Base-by-base conservation (phyloP, 768 basidiomycete species). In the Suillus discolor region DNA sequence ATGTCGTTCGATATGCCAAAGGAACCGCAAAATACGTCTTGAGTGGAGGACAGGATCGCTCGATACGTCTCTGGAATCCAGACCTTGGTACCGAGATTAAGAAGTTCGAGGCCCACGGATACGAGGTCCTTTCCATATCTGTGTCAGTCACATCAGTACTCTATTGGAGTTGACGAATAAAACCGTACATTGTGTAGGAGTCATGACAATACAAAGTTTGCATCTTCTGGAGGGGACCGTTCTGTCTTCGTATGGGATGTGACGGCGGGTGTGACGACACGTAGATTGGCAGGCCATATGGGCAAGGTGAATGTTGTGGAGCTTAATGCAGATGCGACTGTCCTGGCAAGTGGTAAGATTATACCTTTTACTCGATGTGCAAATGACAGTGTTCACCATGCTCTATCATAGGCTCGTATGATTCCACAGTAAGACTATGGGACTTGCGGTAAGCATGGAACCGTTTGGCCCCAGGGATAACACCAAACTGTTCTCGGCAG, bases 181-280 rank as follows among this genome's bases (percentile, higher is more conserved):
- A 11, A 57, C 45, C 16, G 39, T 18, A 34, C 57, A 28, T 31
- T 49, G 23, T 62, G 20, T 69, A 97, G 93, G 47, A 86, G 94
- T 51, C 89, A 94, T 69, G 97, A 99, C 78, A 99, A 99, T 79
- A 89, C 91, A 36, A 91, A 91, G 72, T 96, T 99, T 71, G 96
- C 91, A 16, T 96, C 94, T 4, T 93, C 91, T 28, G 97, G 97
- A 39, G 97, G 97, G 7, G 97, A 99, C 77, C 88, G 94, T 68
- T 89, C 90, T 61, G 89, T 97, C 1, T 97, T 97, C 70, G 78
- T 97, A 28, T 99, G 97, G 97, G 97, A 99, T 73, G 97, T 99
- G 12, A 87, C 90, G 20, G 87, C 91, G 39, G 97, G 94, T 15
- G 84, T 87, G 54, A 94, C 96, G 1, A 89, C 89, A 49, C 84